Evolutionary conservation across 78 protist genomes (phyloP), one percentile per base, ranked within the genome.

Genomic region (Dictyostelium citrinum): DNA sequence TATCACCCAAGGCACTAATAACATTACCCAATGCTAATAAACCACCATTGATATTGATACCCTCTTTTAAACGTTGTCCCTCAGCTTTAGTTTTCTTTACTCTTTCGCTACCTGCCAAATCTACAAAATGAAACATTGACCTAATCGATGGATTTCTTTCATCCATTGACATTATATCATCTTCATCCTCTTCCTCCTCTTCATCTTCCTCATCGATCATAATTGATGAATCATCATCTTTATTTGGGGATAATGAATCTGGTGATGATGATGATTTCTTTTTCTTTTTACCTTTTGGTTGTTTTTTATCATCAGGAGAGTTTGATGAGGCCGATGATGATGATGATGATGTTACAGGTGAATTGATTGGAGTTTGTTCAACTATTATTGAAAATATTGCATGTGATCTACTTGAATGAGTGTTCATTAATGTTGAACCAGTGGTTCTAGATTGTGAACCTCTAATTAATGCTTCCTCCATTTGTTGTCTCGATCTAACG

Each of bases 31-130:
- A 96, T n/a, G 99, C 99, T 33, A 98, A 79, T 11, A 98, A 92
- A 41, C 99, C 98, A 41, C 90, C 51, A 98, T 98, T 98, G 68
- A 98, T 98, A 76, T 97, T 97, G 27, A 98, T 98, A 55, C 99
- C 97, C 68, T 97, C 97, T 72, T 95, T 88, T 43, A 97, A 90
- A 33, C 95, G 45, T 67, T 91, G 95, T 17, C 95, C 92, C 51
- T 82, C 95, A 49, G 92, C 97, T 35, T 88, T 90, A 3, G 94
- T 95, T 29, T 82, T 81, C 39, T 81, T 88, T 11, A 98, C 97
- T 33, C 99, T 20, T 49, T 98, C 99, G 11, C 96, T 91, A n/a
- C 99, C 99, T 17, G 99, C 99, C 8, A 98, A 90, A 88, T 98
- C 99, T 22, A 98, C 96, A 82, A 98, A 92, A 51, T 83, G 97